A percentile compares a stretch with the other conserved stretches of the same genome.
These are phyloP conservation scores for Papiliotrema nemorosa DNA, from an alignment of 1,284 basidiomycete genomes.

Conservation along the genomic window DNA sequence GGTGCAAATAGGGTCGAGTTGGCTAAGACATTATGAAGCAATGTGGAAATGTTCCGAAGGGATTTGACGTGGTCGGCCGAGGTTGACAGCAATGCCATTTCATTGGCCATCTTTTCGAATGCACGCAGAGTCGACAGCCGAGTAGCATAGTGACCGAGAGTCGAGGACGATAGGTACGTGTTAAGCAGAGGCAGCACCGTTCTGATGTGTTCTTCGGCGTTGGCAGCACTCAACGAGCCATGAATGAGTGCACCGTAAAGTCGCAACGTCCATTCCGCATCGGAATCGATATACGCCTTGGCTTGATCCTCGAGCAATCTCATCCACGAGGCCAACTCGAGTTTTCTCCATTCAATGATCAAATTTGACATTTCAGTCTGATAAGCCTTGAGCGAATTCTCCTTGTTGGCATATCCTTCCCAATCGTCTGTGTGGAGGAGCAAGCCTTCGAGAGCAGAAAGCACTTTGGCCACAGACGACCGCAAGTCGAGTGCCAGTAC, in stretches of 20 bases:
- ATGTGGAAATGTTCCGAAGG: constrained; percentile 55
- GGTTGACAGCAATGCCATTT: constrained; percentile 36
- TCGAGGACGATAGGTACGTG: constrained; percentile 71
- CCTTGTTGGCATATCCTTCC: constrained; percentile 88
- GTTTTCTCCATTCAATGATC: constrained; percentile 84
- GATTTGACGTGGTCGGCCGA: constrained; percentile 6
- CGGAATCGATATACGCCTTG: constrained; percentile 58
- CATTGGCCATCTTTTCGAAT: constrained; percentile 58
- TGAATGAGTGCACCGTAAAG: constrained; percentile 77
- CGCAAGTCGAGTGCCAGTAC: constrained; percentile 64
- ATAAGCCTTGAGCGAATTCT: constrained; percentile 71
- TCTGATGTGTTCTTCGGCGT: constrained; percentile 51
- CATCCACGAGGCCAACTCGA: constrained; percentile 87
- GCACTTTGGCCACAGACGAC: constrained; percentile 76
- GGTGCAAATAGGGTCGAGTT: constrained; percentile 66
- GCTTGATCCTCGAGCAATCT: constrained; percentile 72
- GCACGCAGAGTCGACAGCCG: constrained; percentile 67
- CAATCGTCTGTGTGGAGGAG: constrained; percentile 90
- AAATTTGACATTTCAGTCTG: constrained; percentile 66
- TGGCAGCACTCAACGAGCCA: constrained; percentile 58
- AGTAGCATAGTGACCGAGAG: constrained; percentile 74
- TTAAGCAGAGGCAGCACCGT: constrained; percentile 75
- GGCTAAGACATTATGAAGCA: constrained; percentile 64
- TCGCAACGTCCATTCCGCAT: constrained; percentile 87
- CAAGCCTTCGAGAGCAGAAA: constrained; percentile 82